Conservation (phyloP, 306 rosid species). For the Spatholobus suberectus region DNA sequence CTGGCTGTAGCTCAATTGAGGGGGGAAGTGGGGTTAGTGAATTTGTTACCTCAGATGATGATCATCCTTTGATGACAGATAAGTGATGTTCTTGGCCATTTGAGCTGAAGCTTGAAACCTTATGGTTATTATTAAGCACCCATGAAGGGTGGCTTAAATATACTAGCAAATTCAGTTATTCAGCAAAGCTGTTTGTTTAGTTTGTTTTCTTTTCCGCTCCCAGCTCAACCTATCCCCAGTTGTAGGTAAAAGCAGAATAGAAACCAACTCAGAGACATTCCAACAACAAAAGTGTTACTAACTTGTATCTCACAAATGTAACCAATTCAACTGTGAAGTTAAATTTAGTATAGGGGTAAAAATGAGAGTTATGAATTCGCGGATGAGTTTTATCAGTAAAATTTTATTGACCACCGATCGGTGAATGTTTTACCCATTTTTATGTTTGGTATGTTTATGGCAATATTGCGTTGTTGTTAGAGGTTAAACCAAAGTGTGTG, state of each 20-base stretch:
- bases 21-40: constrained; percentile 47
- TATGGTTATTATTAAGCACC: constrained; percentile 32
- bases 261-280: background rate
- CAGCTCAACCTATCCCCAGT: background rate
- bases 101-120: constrained; percentile 44
- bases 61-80: constrained; percentile 45
- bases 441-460: too few species aligned
- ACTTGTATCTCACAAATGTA: background rate
- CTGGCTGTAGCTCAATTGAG: constrained; percentile 60
- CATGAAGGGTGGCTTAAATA: background rate
- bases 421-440: background rate
- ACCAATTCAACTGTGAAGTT: background rate
- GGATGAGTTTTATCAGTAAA: background rate
- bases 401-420: background rate
- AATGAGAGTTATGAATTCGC: background rate
- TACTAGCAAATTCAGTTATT: background rate
- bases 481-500: too few species aligned
- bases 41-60: constrained; percentile 42
- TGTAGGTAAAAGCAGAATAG: background rate
- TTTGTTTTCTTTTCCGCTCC: background rate
- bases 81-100: constrained; percentile 42
- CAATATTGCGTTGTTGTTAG: background rate
- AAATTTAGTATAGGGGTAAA: background rate
- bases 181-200: background rate
- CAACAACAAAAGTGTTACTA: background rate